Evolutionary conservation across 306 rosid species (phyloP).

Genomic region (Lupinus albus): DNA sequence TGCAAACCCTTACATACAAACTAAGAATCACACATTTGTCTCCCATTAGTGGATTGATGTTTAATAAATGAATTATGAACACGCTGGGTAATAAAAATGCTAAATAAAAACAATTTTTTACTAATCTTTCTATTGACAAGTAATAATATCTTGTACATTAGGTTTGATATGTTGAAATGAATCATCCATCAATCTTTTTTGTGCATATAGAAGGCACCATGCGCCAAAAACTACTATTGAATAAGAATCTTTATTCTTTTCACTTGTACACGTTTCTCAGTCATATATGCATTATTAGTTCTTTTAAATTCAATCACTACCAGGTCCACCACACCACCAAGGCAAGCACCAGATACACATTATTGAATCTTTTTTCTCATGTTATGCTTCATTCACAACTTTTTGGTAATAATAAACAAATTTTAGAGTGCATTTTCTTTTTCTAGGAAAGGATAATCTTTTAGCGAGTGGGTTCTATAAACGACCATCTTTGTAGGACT

Average conservation of each 20-base stretch:
- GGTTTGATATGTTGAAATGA: no score
- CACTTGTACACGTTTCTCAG: neutral
- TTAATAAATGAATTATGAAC: neutral
- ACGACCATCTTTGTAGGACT: neutral
- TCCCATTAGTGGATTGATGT: no score
- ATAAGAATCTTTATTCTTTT: neutral
- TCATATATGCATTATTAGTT: neutral
- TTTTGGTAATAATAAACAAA: neutral
- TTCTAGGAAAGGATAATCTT: neutral
- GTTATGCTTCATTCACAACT: neutral
- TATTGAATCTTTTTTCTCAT: neutral
- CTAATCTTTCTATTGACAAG: neutral
- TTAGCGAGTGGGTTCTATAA: neutral
- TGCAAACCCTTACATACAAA: no score
- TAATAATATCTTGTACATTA: neutral
- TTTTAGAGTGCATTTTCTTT: neutral
- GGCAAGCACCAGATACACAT: neutral
- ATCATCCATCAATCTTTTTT: no score
- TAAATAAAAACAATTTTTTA: no score
- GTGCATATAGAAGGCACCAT: no score
- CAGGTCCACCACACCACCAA: neutral
- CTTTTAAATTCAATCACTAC: neutral
- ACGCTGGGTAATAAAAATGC: neutral
- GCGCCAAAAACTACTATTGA: neutral
- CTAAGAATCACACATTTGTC: no score